Evolutionary conservation across 371 early-diverging fungal species (phyloP), one percentile per base, ranked within the genome.

Genomic region (Lichtheimia ornata): DNA sequence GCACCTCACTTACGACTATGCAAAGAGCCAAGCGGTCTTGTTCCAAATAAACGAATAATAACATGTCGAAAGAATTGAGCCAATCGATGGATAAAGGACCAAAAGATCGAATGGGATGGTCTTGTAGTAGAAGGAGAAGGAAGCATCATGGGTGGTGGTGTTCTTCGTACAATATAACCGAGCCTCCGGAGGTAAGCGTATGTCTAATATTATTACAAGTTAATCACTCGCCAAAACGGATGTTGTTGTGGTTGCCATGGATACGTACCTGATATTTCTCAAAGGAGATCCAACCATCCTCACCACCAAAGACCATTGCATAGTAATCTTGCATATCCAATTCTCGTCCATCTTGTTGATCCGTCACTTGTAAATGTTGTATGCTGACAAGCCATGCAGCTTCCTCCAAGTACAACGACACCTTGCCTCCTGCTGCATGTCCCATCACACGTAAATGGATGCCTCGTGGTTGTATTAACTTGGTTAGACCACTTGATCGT

Each of bases 181-280:
- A 84, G 67, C 7, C 83, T 70, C 53, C 83, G 83, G 1, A 84
- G 61, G 62, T 82, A 83, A 0, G 82, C 75, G 66, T 82, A 84
- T 0, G 63, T 54, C 47, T 73, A 18, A 15, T 27, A n/a, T 5
- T 40, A 5, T 1, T 3, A 41, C 7, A 56, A 30, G 18, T 42
- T 28, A 54, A 47, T 11, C 9, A 53, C 6, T 14, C 40, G 44
- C 56, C 35, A 35, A 35, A 35, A 35, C 35, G 35, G 35, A 35
- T 35, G 35, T 35, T 35, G 35, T 35, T 22, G 22, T 22, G 1
- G 22, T 22, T 22, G 22, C 22, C 35, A 35, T 35, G 35, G 35
- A 35, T 6, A 40, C 35, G 2, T 14, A 76, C 77, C 50, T 71
- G 75, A 50, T 75, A 78, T 40, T 71, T 72, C 14, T 78, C 75